Percentiles rank a stretch among this genome's conserved stretches.
These are phyloP conservation scores for Kernera saxatilis DNA, from an alignment of 345 rosid species.

Conservation along the genomic window DNA sequence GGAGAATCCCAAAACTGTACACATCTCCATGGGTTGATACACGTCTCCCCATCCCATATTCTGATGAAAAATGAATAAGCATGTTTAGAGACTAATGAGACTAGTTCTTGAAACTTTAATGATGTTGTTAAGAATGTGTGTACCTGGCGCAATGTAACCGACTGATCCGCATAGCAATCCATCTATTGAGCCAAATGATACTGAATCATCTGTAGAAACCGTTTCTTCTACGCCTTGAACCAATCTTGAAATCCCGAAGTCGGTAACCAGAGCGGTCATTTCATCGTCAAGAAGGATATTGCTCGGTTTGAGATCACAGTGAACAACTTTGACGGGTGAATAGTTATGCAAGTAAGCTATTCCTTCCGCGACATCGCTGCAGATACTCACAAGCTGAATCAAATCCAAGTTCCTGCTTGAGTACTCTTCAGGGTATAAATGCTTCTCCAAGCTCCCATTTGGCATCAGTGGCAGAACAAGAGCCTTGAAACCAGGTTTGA, in stretches of 20 bases:
- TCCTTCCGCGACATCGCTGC: constrained; percentile 83
- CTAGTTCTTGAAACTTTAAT: neutral
- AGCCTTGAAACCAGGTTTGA: constrained; percentile 82
- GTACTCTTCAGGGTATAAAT: constrained; percentile 48
- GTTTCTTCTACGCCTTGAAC: constrained; percentile 44
- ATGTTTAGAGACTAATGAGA: neutral
- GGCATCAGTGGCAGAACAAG: constrained; percentile 81
- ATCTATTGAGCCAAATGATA: constrained; percentile 62
- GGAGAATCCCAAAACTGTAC: constrained; percentile 75
- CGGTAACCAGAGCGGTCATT: constrained; percentile 83
- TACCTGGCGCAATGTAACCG: constrained; percentile 97
- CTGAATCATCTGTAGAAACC: constrained; percentile 35
- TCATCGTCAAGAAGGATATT: constrained; percentile 85
- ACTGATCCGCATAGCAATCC: constrained; percentile 79
- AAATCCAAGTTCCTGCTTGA: constrained; percentile 37
- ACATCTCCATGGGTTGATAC: constrained; percentile 87
- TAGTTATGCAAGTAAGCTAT: constrained; percentile 78
- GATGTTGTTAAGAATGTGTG: neutral
- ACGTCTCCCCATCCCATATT: constrained; percentile 77
- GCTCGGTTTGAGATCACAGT: constrained; percentile 95
- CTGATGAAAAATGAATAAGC: constrained; percentile 30
- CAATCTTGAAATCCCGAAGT: constrained; percentile 80
- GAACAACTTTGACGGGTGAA: constrained; percentile 81
- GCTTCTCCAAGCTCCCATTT: constrained; percentile 82
- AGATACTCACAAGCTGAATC: constrained; percentile 66